phyloP scores from a whole-genome alignment of 768 basidiomycete genomes.

The Calvatia gigantea region DNA sequence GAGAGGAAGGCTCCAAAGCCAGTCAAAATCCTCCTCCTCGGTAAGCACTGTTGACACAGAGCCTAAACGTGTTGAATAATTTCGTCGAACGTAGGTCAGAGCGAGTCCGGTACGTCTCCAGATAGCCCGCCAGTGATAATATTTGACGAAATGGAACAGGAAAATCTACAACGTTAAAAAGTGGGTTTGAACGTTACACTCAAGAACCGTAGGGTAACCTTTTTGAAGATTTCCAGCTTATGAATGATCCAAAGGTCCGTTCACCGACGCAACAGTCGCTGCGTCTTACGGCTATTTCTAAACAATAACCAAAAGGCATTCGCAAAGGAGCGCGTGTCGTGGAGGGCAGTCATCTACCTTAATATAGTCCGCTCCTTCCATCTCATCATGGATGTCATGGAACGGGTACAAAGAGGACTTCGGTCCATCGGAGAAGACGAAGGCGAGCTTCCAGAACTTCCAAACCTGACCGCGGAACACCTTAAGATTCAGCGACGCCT shows the following conservation, averaged over 20 bases:
- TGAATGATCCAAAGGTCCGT: conserved; percentile 56
- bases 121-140: background rate
- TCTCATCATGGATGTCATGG: conserved; percentile 56
- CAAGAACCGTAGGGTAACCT: background rate
- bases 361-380: conserved; percentile 69
- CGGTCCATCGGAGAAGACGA: conserved; percentile 19
- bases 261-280: background rate
- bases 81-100: conserved; percentile 51
- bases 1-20: conserved; percentile 40
- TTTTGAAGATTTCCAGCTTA: conserved; percentile 55
- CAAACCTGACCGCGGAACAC: conserved; percentile 39
- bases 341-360: conserved; percentile 67
- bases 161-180: conserved; percentile 79
- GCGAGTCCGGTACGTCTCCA: conserved; percentile 63
- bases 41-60: conserved; percentile 28
- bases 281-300: background rate
- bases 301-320: conserved; percentile 37
- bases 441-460: conserved; percentile 23
- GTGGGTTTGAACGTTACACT: conserved; percentile 37
- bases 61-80: background rate
- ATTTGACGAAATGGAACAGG: conserved; percentile 35
- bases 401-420: conserved; percentile 24
- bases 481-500: conserved; percentile 56
- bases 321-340: conserved; percentile 55
- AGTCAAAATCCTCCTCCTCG: conserved; percentile 58